These are phyloP conservation scores for Penicillium decumbens DNA, from an alignment of 2,329 filamentous ascomycete genomes.

Conservation along the genomic window DNA sequence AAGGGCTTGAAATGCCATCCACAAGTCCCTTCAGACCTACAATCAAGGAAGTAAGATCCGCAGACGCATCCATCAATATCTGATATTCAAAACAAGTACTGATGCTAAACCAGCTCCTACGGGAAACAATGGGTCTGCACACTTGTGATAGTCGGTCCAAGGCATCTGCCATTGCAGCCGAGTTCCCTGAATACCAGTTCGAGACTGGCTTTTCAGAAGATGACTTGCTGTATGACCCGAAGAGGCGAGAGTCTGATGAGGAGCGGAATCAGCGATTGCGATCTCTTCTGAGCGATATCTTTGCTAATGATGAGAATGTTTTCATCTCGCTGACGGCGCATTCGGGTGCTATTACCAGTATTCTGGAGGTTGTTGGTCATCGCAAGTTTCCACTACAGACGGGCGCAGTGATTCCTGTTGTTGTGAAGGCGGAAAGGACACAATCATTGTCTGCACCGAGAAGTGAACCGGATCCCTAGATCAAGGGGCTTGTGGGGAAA, in stretches of 20 bases:
- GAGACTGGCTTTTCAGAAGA: conserved; percentile 52
- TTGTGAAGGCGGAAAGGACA: conserved; percentile 39
- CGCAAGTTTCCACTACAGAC: conserved; percentile 46
- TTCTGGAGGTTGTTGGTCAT: conserved; percentile 48
- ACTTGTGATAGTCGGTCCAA: conserved; percentile 57
- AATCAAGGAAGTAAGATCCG: conserved; percentile 50
- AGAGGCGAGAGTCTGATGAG: conserved; percentile 47
- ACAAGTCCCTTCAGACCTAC: conserved; percentile 49
- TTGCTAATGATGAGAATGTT: conserved; percentile 44
- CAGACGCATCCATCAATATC: not conserved
- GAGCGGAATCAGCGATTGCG: conserved; percentile 47
- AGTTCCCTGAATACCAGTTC: conserved; percentile 50
- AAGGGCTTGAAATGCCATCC: conserved; percentile 43
- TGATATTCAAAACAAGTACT: not conserved
- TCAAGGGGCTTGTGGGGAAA: not conserved
- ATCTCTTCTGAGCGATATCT: conserved; percentile 52
- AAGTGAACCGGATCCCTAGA: not conserved
- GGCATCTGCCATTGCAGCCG: conserved; percentile 45
- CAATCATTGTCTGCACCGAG: not conserved
- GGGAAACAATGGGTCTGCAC: conserved; percentile 58
- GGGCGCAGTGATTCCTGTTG: conserved; percentile 50
- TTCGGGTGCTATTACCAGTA: conserved; percentile 54
- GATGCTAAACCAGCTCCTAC: conserved; percentile 38
- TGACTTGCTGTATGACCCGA: conserved; percentile 51
- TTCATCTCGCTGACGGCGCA: conserved; percentile 56